Conservation (phyloP, 1,139 yeast species). For the Arxiozyma slooffiae region DNA sequence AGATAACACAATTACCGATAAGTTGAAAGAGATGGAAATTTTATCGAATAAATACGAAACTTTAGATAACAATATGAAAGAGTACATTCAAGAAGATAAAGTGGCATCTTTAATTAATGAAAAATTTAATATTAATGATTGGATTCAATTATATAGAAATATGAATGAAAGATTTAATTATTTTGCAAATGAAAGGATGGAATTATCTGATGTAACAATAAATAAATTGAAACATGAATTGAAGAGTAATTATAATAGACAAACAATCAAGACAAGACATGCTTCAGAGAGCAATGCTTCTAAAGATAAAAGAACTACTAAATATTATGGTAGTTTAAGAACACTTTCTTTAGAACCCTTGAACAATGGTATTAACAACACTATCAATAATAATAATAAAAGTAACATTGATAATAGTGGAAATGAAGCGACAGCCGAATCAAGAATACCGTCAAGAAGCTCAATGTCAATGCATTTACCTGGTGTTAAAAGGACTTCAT, state of each 20-base stretch:
- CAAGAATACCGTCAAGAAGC: not conserved
- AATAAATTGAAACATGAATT: slow-evolving; percentile 3
- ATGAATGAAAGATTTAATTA: slow-evolving; percentile 13
- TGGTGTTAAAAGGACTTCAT: slow-evolving; percentile 8
- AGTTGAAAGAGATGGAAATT: not conserved
- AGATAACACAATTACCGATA: not conserved
- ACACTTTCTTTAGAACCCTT: not conserved
- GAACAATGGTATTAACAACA: not conserved
- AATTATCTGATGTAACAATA: slow-evolving; percentile 1
- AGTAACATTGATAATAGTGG: not conserved
- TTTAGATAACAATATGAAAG: slow-evolving; percentile 5
- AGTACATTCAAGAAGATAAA: slow-evolving; percentile 8
- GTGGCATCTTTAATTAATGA: slow-evolving; percentile 10
- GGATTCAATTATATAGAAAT: slow-evolving; percentile 16
- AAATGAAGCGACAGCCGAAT: not conserved
- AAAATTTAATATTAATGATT: slow-evolving; percentile 12
- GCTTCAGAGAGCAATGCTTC: slow-evolving; percentile 1
- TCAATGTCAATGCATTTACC: slow-evolving; percentile 3
- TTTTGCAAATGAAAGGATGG: slow-evolving; percentile 15
- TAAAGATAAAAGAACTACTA: slow-evolving; percentile 19
- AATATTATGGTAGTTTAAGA: slow-evolving; percentile 15
- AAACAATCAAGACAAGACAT: not conserved
- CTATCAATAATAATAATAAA: not conserved
- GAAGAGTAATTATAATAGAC: not conserved
- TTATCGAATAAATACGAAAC: not conserved